These are phyloP conservation scores for Triangularia verruculosa DNA, from an alignment of 2,329 filamentous ascomycete genomes.

Conservation along the genomic window DNA sequence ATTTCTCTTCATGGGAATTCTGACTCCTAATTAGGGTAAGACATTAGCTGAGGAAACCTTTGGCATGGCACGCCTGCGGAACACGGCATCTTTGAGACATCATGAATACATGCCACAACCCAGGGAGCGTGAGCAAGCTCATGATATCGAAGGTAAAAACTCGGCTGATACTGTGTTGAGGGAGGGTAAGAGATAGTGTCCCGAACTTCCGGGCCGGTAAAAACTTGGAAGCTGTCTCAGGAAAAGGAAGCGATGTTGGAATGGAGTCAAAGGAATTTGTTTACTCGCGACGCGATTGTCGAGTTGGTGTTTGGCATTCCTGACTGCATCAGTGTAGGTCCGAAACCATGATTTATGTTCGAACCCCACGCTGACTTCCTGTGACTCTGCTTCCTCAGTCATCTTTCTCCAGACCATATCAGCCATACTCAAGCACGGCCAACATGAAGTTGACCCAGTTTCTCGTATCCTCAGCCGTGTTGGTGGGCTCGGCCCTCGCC, in stretches of 20 bases:
- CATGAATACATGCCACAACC: background rate
- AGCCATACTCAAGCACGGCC: background rate
- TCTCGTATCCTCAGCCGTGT: background rate
- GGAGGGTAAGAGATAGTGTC: background rate
- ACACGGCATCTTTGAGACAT: no score
- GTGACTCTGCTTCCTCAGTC: background rate
- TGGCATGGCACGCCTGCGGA: background rate
- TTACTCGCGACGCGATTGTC: background rate
- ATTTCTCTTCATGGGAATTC: background rate
- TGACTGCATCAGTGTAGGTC: background rate
- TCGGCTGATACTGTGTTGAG: background rate
- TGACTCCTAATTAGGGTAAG: background rate
- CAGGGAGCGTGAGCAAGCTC: background rate
- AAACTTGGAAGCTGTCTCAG: background rate
- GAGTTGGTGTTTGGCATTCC: background rate
- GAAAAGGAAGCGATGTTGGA: background rate
- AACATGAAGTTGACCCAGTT: background rate
- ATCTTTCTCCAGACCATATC: background rate
- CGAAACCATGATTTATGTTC: slow-evolving; percentile 2
- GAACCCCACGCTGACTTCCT: background rate
- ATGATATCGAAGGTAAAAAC: no score
- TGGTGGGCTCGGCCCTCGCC: background rate
- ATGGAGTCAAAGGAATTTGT: background rate
- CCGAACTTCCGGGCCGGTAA: background rate
- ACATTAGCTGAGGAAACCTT: background rate